Conservation (phyloP, 768 basidiomycete genomes). For the Russula brevipes region DNA sequence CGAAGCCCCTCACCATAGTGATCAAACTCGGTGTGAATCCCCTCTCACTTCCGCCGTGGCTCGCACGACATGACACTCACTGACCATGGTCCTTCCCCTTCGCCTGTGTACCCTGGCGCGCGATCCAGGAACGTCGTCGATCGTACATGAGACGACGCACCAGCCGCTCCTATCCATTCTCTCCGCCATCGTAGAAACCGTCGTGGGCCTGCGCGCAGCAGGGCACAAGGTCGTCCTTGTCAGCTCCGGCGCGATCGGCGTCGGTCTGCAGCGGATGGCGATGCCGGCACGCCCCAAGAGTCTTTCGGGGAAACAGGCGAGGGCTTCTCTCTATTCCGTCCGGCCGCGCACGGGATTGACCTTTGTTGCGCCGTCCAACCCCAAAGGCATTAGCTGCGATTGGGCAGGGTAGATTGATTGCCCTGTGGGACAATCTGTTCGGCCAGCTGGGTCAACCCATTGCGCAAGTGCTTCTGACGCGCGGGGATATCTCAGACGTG, state of each 20-base stretch:
- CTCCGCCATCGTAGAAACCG: conserved; percentile 89
- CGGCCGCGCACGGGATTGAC: neutral
- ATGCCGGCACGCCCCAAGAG: conserved; percentile 74
- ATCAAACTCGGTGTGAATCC: conserved; percentile 33
- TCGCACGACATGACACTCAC: neutral
- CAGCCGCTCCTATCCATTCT: conserved; percentile 87
- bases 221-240: conserved; percentile 96
- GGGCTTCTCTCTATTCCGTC: conserved; percentile 26
- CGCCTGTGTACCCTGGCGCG: neutral
- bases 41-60: neutral
- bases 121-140: conserved; percentile 81
- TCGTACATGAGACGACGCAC: conserved; percentile 91
- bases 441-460: conserved; percentile 91
- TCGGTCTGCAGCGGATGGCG: conserved; percentile 90
- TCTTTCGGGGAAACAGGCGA: conserved; percentile 85
- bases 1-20: conserved; percentile 23
- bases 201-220: conserved; percentile 63
- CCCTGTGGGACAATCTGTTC: conserved; percentile 96
- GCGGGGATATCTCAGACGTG: conserved; percentile 97
- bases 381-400: conserved; percentile 88
- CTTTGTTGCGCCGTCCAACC: neutral
- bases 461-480: conserved; percentile 88
- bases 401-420: conserved; percentile 93
- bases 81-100: neutral
- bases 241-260: conserved; percentile 95